Conservation (phyloP, 441 rosid species). For the Adansonia gregorii region DNA sequence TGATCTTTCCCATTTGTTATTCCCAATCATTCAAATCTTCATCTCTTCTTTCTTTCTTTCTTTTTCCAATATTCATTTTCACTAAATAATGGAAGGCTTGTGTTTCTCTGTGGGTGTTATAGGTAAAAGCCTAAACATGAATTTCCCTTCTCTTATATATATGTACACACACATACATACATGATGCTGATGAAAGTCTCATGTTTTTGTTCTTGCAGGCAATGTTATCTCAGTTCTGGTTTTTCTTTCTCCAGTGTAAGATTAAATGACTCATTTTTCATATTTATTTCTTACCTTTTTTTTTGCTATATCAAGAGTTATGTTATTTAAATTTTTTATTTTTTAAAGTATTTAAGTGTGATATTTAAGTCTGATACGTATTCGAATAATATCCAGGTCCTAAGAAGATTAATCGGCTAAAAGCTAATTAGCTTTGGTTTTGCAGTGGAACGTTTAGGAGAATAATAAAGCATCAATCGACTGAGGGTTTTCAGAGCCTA, state of each 20-base stretch:
- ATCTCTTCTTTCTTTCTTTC: background rate
- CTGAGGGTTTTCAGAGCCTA: conserved; percentile 73
- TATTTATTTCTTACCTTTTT: background rate
- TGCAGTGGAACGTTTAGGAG: conserved; percentile 63
- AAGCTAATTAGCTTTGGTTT: too few species aligned
- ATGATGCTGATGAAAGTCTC: too few species aligned
- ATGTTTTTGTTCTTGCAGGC: conserved; percentile 43
- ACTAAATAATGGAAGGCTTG: conserved; percentile 11
- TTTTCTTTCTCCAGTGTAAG: conserved; percentile 84
- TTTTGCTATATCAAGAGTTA: background rate
- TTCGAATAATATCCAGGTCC: too few species aligned
- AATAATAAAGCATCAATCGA: conserved; percentile 55
- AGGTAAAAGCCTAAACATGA: conserved; percentile 37
- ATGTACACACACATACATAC: too few species aligned
- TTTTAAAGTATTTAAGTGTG: background rate
- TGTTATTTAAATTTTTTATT: too few species aligned
- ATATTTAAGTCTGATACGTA: too few species aligned
- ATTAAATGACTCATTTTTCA: background rate
- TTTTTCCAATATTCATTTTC: background rate
- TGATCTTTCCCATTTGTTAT: background rate
- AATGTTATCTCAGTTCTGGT: conserved; percentile 69
- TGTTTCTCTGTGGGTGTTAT: conserved; percentile 55
- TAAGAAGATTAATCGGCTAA: too few species aligned
- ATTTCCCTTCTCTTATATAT: background rate
- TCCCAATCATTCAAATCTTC: background rate